A percentile compares a stretch with the other conserved stretches of the same genome.
Evolutionary conservation across 2,329 filamentous ascomycete species (phyloP).

Genomic region (Epichloe hybrida): DNA sequence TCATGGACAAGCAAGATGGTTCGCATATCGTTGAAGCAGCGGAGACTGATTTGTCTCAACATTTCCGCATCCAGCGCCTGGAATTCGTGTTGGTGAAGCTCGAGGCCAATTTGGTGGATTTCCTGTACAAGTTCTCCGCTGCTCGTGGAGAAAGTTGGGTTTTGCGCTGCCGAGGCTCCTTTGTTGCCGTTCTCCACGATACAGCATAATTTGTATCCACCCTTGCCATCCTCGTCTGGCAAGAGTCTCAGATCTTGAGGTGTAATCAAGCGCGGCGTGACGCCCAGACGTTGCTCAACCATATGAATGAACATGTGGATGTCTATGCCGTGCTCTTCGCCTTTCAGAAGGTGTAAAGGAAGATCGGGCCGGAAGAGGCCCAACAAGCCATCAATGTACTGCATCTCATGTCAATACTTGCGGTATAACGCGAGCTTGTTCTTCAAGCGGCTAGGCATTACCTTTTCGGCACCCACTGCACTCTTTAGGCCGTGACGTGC

Average conservation of each 20-base stretch:
- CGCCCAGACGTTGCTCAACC: slow-evolving; percentile 14
- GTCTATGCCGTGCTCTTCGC: slow-evolving; percentile 23
- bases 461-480: slow-evolving; percentile 11
- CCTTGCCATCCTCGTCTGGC: slow-evolving; percentile 10
- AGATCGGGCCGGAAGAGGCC: slow-evolving; percentile 15
- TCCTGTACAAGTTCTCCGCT: slow-evolving; percentile 18
- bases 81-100: slow-evolving; percentile 26
- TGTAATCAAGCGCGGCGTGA: slow-evolving; percentile 19
- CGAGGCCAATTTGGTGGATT: slow-evolving; percentile 24
- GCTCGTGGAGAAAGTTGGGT: slow-evolving; percentile 7
- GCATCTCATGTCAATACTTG: not conserved
- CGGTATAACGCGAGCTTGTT: not conserved
- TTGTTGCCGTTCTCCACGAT: slow-evolving; percentile 6
- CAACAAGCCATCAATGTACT: slow-evolving; percentile 20
- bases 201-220: slow-evolving; percentile 18
- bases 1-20: slow-evolving; percentile 28
- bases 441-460: not conserved
- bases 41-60: slow-evolving; percentile 20
- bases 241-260: slow-evolving; percentile 21
- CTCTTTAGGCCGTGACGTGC: slow-evolving; percentile 8
- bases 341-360: slow-evolving; percentile 25
- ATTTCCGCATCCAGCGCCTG: slow-evolving; percentile 17
- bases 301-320: slow-evolving; percentile 24
- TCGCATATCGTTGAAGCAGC: slow-evolving; percentile 27
- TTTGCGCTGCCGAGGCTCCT: not conserved